Percentiles rank a stretch among this genome's conserved stretches.
Evolutionary conservation across 1,284 basidiomycete genomes (phyloP).

Genomic region (Leccinum pachyderme): DNA sequence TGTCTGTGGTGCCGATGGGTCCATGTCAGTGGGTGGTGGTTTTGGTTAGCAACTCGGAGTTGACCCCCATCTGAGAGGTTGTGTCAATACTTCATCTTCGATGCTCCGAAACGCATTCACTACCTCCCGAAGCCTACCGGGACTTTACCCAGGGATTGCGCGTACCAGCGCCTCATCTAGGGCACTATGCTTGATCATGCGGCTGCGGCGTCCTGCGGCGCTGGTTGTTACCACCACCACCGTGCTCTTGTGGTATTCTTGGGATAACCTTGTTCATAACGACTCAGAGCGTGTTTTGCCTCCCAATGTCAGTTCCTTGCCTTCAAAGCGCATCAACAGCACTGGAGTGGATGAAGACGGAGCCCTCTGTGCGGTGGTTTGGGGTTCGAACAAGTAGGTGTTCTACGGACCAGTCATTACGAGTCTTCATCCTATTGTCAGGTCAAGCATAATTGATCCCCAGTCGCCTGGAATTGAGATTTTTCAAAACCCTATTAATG

Average conservation of each 20-base stretch:
- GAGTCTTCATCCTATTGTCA: slow-evolving; percentile 23
- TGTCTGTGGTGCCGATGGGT: slow-evolving; percentile 43
- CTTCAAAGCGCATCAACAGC: slow-evolving; percentile 10
- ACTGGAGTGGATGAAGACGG: slow-evolving; percentile 29
- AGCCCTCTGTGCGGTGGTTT: slow-evolving; percentile 44
- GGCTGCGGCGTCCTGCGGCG: slow-evolving; percentile 3
- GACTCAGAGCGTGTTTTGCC: slow-evolving; percentile 28
- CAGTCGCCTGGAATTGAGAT: slow-evolving; percentile 35
- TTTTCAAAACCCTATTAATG: slow-evolving; percentile 49
- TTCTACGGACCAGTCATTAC: neutral
- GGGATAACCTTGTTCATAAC: slow-evolving; percentile 33
- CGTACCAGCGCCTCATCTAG: slow-evolving; percentile 14
- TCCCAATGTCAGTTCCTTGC: slow-evolving; percentile 1
- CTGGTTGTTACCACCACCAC: slow-evolving; percentile 25
- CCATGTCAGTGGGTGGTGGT: slow-evolving; percentile 17
- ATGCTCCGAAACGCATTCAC: slow-evolving; percentile 14
- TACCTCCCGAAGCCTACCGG: neutral
- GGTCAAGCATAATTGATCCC: slow-evolving; percentile 46
- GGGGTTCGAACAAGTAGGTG: slow-evolving; percentile 59
- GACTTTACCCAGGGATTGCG: slow-evolving; percentile 21
- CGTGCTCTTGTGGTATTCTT: slow-evolving; percentile 37
- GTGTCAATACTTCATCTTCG: neutral
- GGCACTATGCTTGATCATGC: neutral
- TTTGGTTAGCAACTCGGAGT: neutral
- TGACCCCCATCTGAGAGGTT: slow-evolving; percentile 8